Evolutionary conservation across 495 filamentous ascomycete species (phyloP), one percentile per base, ranked within the genome.

Genomic region (Aspergillus nidulans): DNA sequence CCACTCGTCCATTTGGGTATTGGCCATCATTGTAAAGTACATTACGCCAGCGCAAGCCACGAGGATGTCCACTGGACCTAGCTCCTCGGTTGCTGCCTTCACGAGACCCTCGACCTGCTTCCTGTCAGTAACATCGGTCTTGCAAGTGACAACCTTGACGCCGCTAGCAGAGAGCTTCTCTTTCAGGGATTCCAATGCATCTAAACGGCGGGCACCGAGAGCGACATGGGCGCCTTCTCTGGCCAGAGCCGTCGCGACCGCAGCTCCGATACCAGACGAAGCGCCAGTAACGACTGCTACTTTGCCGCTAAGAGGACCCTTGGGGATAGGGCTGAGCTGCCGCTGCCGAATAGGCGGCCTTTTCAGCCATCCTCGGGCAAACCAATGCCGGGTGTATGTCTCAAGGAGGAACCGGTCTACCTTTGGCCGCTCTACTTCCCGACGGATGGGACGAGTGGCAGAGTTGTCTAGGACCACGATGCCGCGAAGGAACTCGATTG

Each of bases 11-110:
- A 63, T 77, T 52, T 85, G 73, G 21, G 67, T 72, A 61, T 88
- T 87, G 4, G 81, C 77, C 84, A 88, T 87, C 79, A 87, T 81
- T 15, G 84, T 87, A 68, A 81, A 88, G 67, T 88, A 88, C 85
- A 88, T 88, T 52, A 88, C 85, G 13, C 84, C 85, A 0, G 85
- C 84, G 64, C 82, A 85, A n/a, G 78, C 76, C 24, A 88, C 78
- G 8, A 88, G 69, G 47, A 86, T 84, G 54, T 88, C 84, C 28
- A 86, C 73, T 1, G 82, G 78, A 0, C 85, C 85, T 4, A 87
- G 81, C 55, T 80, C 64, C 6, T 77, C 70, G n/a, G 64, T 68
- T 0, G 84, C 70, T 0, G 74, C 70, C 6, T 68, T 61, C 36
- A 86, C 66, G 24, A 88, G 79, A 0, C 68, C 67, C 46, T 83